Evolutionary conservation across 1,284 basidiomycete species (phyloP), one percentile per base, ranked within the genome.

Genomic region (Ustilago vetiveriae): DNA sequence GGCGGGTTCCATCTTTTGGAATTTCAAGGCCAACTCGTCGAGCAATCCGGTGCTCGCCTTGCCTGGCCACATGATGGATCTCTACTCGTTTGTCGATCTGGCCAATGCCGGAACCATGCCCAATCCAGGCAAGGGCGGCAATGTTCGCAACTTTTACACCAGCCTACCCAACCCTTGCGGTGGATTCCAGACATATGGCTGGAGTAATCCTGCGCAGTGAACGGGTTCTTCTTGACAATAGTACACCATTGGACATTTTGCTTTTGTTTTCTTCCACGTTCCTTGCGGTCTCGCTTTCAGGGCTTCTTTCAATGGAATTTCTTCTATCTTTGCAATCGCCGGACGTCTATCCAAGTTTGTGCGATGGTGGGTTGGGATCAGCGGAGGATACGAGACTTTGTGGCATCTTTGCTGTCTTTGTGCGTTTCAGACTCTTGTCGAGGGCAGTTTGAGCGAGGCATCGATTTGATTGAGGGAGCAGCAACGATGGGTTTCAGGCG

Each of bases 1-100:
- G 4, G 79, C 69, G 14, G 79, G 79, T 14, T 70, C 70, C n/a
- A 56, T 75, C 26, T 81, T 79, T 43, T 81, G 76, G 76, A 78
- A 72, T 39, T 79, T 73, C 52, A 78, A 78, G 43, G 52, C 69
- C 8, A 66, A 63, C 32, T 39, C 64, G 29, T 64, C 72, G 2
- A 51, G 38, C 10, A 59, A 49, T 27, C 74, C 42, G 10, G 51
- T 75, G 4, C 39, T 64, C 3, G 70, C 72, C 2, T 22, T 62
- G 14, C 16, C 53, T 3, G 27, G 39, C 27, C 17, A 38, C 13
- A 22, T 75, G 27, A 71, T 64, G 66, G 26, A 55, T 37, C 47
- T 62, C 33, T 81, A 78, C 62, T 70, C 65, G 11, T 58, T 67
- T 23, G 39, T 74, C 8, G 73, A 73, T 23, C 44, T 79, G 33